phyloP scores from a whole-genome alignment of 2,329 filamentous ascomycete species.

The Fusarium sp. region DNA sequence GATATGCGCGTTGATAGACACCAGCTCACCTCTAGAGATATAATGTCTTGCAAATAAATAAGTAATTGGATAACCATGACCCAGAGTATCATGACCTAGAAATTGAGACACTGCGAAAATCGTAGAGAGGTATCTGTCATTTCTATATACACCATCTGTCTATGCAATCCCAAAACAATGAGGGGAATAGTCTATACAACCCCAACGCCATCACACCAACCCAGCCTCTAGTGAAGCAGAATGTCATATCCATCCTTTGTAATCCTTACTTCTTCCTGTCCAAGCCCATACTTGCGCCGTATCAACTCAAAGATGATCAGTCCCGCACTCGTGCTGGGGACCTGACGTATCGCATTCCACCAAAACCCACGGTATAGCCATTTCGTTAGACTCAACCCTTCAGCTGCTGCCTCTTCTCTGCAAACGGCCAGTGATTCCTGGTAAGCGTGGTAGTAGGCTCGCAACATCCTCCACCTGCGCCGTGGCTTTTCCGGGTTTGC shows the following conservation, averaged over 20 bases:
- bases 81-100: too few species aligned
- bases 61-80: background rate
- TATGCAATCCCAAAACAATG: slow-evolving; percentile 19
- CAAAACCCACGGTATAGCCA: slow-evolving; percentile 81
- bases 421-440: slow-evolving; percentile 75
- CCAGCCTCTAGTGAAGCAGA: slow-evolving; percentile 58
- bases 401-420: slow-evolving; percentile 64
- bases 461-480: slow-evolving; percentile 65
- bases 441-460: slow-evolving; percentile 78
- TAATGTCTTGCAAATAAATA: background rate
- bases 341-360: slow-evolving; percentile 78
- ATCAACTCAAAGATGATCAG: slow-evolving; percentile 84
- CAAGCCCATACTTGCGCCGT: slow-evolving; percentile 76
- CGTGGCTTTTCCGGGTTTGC: slow-evolving; percentile 51
- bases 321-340: slow-evolving; percentile 81
- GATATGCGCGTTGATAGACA: background rate
- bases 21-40: background rate
- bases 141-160: slow-evolving; percentile 12
- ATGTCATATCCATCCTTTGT: slow-evolving; percentile 79
- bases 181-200: slow-evolving; percentile 35
- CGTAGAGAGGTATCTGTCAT: background rate
- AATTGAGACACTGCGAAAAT: background rate
- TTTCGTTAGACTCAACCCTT: slow-evolving; percentile 66
- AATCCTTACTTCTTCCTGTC: slow-evolving; percentile 72
- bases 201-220: slow-evolving; percentile 22